Percentiles rank a stretch among this genome's conserved stretches.
Evolutionary conservation across 805 yeast species (phyloP).

Genomic region (Saccharomycopsis sp.): DNA sequence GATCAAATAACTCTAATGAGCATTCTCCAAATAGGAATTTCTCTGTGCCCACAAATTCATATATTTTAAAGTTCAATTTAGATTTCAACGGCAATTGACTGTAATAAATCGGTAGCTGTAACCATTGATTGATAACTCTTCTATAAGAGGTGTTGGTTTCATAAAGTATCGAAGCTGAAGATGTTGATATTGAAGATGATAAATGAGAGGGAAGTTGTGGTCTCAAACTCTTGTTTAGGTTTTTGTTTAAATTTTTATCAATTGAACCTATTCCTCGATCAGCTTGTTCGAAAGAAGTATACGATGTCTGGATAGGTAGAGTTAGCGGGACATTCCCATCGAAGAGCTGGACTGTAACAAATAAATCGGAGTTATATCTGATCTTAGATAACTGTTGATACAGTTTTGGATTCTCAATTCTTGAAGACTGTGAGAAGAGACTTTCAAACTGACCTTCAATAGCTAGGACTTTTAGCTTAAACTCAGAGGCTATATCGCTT

Average conservation of each 20-base stretch:
- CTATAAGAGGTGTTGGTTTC: conserved; percentile 1
- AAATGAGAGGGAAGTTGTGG: no score
- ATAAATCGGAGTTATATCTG: conserved; percentile 14
- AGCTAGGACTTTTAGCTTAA: conserved; percentile 11
- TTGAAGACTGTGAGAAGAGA: conserved; percentile 8
- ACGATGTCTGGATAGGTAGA: conserved; percentile 13
- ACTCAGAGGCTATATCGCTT: conserved; percentile 11
- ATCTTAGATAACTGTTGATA: conserved; percentile 14
- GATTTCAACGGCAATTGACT: conserved; percentile 61
- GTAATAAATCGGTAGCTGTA: conserved; percentile 60
- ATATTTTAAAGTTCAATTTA: conserved; percentile 47
- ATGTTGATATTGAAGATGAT: neutral
- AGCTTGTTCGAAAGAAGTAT: conserved; percentile 9
- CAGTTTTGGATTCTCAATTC: conserved; percentile 11
- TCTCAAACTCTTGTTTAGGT: no score
- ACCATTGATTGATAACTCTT: conserved; percentile 63
- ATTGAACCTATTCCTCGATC: neutral
- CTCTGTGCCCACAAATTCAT: conserved; percentile 55
- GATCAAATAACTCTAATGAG: conserved; percentile 47
- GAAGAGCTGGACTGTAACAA: conserved; percentile 14
- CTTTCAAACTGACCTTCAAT: conserved; percentile 16
- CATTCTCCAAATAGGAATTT: conserved; percentile 49
- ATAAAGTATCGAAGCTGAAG: neutral
- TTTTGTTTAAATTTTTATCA: no score
- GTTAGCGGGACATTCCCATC: conserved; percentile 13